These are phyloP conservation scores for Blastobotrys elegans DNA, from an alignment of 1,139 yeast species.

Conservation along the genomic window DNA sequence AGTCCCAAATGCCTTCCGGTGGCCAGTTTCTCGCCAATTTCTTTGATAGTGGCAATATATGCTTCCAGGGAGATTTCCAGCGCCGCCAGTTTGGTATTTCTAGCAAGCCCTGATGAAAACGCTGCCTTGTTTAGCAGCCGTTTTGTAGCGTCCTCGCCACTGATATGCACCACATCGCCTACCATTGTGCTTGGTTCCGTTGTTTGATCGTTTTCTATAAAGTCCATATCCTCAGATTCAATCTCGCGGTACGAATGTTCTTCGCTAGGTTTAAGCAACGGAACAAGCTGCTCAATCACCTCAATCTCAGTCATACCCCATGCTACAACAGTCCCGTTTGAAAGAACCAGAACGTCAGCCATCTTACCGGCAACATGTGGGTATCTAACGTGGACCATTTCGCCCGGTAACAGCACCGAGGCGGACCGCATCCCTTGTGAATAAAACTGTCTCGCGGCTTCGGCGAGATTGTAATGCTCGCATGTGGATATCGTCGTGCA, in stretches of 20 bases:
- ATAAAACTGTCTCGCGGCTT: constrained; percentile 36
- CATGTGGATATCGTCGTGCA: constrained; percentile 68
- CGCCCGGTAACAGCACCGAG: constrained; percentile 58
- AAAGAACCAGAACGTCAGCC: constrained; percentile 56
- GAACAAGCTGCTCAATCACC: constrained; percentile 39
- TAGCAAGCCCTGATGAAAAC: constrained; percentile 78
- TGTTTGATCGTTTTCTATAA: constrained; percentile 42
- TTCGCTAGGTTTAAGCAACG: constrained; percentile 46
- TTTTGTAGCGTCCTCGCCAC: constrained; percentile 44
- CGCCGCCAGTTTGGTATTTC: constrained; percentile 80
- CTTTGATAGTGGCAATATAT: constrained; percentile 57
- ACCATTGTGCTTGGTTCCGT: constrained; percentile 39
- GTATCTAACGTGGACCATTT: constrained; percentile 49
- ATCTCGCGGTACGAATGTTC: constrained; percentile 44
- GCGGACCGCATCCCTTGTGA: constrained; percentile 38
- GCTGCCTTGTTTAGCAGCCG: constrained; percentile 76
- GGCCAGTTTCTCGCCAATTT: constrained; percentile 61
- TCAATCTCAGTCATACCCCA: constrained; percentile 68
- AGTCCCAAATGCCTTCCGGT: constrained; percentile 51
- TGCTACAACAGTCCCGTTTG: constrained; percentile 72
- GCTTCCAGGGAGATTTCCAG: constrained; percentile 67
- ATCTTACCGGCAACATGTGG: constrained; percentile 37
- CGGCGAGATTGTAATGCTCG: constrained; percentile 57
- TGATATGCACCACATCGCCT: constrained; percentile 66
- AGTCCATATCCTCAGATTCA: constrained; percentile 88